These are phyloP conservation scores for Trichoderma breve DNA, from an alignment of 2,329 filamentous ascomycete genomes.

Conservation along the genomic window DNA sequence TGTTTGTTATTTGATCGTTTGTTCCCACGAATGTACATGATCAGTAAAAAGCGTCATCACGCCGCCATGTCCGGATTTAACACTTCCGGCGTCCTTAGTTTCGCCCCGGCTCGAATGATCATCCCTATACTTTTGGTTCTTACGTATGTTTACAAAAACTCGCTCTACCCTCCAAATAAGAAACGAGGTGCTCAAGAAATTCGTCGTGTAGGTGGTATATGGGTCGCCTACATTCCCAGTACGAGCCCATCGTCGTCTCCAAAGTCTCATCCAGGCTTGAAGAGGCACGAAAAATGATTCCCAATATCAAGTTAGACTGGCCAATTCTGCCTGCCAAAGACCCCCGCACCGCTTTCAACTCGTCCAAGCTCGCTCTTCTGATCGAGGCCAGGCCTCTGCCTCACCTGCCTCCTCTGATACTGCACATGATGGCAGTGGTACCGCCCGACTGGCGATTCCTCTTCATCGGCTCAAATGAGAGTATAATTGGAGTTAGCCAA, in stretches of 20 bases:
- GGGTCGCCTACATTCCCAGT: conserved; percentile 34
- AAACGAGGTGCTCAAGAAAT: not conserved
- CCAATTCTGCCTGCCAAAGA: conserved; percentile 27
- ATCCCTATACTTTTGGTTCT: not conserved
- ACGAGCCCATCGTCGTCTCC: conserved; percentile 43
- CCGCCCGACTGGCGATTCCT: conserved; percentile 57
- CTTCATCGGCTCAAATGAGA: conserved; percentile 53
- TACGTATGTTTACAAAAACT: not conserved
- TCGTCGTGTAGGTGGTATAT: conserved; percentile 44
- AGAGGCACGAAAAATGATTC: conserved; percentile 41
- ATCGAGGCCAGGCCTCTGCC: conserved; percentile 52
- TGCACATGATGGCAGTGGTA: conserved; percentile 56
- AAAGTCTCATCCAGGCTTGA: conserved; percentile 39
- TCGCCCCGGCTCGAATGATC: not conserved
- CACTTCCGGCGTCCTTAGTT: conserved; percentile 1
- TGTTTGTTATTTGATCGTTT: not conserved
- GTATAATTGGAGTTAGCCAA: conserved; percentile 44
- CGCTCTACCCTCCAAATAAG: not conserved
- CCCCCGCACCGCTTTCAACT: conserved; percentile 42
- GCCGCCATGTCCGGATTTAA: conserved; percentile 7
- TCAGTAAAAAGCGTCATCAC: no score
- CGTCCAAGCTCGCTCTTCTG: conserved; percentile 54
- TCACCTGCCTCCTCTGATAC: conserved; percentile 50
- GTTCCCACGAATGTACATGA: not conserved
- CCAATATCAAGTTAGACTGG: conserved; percentile 43